phyloP scores from a whole-genome alignment of 805 yeast species.

The Candida michaelii region DNA sequence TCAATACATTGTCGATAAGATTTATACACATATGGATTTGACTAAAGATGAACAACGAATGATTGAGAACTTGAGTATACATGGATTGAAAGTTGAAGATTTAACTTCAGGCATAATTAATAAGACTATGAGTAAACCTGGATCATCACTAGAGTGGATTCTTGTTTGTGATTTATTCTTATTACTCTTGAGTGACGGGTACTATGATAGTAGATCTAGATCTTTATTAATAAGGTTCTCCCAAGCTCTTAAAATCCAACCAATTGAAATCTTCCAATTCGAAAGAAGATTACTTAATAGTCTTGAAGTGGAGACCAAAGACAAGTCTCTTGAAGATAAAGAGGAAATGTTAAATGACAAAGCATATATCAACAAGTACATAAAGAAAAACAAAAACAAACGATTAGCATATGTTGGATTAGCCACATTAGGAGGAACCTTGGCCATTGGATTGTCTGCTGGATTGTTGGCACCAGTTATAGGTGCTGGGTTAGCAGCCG shows the following conservation, averaged over 20 bases:
- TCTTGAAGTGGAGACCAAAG: slow-evolving; percentile 70
- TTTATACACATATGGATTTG: slow-evolving; percentile 82
- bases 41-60: slow-evolving; percentile 73
- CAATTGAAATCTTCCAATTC: slow-evolving; percentile 80
- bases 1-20: slow-evolving; percentile 61
- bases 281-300: slow-evolving; percentile 90
- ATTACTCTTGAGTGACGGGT: slow-evolving; percentile 74
- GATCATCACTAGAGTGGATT: slow-evolving; percentile 82
- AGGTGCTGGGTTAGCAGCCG: slow-evolving; percentile 98
- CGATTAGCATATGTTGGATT: slow-evolving; percentile 86
- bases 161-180: slow-evolving; percentile 87
- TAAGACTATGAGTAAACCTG: slow-evolving; percentile 5
- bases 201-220: slow-evolving; percentile 87
- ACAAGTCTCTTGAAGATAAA: slow-evolving; percentile 55
- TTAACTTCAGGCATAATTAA: slow-evolving; percentile 55
- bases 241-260: slow-evolving; percentile 50
- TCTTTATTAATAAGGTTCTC: slow-evolving; percentile 74
- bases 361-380: slow-evolving; percentile 66
- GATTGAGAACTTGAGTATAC: slow-evolving; percentile 84
- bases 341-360: slow-evolving; percentile 78
- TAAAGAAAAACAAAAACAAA: slow-evolving; percentile 62
- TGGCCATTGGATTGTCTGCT: slow-evolving; percentile 91
- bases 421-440: slow-evolving; percentile 94
- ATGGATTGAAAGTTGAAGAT: slow-evolving; percentile 77
- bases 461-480: slow-evolving; percentile 96